Evolutionary conservation across 2,329 filamentous ascomycete genomes (phyloP).

Genomic region (Hymenotorrendiella dingleyae): DNA sequence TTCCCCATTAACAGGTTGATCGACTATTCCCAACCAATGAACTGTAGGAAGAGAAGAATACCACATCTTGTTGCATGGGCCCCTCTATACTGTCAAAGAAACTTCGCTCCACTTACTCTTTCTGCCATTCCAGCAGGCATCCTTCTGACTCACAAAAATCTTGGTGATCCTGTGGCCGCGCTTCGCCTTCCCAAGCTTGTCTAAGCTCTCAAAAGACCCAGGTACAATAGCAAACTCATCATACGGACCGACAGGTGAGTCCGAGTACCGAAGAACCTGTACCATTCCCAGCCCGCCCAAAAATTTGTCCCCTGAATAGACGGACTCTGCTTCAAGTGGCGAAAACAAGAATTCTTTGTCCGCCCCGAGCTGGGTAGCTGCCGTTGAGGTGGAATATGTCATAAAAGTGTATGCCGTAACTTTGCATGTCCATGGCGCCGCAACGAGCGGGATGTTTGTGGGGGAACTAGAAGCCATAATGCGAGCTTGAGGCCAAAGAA

Average conservation of each 20-base stretch:
- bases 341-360: constrained; percentile 36
- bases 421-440: constrained; percentile 39
- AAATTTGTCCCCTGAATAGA: constrained; percentile 36
- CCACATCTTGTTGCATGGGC: too few species aligned
- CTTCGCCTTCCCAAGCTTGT: too few species aligned
- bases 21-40: too few species aligned
- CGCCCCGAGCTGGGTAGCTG: constrained; percentile 30
- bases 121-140: constrained; percentile 47
- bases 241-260: constrained; percentile 47
- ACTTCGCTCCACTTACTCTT: constrained; percentile 43
- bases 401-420: constrained; percentile 39
- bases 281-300: constrained; percentile 43
- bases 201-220: constrained; percentile 30
- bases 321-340: constrained; percentile 39
- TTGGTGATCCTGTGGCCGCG: constrained; percentile 46
- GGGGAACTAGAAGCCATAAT: background rate
- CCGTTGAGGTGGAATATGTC: constrained; percentile 34
- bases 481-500: too few species aligned
- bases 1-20: too few species aligned
- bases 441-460: background rate
- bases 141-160: constrained; percentile 48
- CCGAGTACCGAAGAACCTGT: constrained; percentile 45
- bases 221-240: constrained; percentile 47
- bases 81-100: too few species aligned
- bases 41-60: too few species aligned